Conservation (phyloP, 2,329 filamentous ascomycete species). For the Talaromyces sp. region DNA sequence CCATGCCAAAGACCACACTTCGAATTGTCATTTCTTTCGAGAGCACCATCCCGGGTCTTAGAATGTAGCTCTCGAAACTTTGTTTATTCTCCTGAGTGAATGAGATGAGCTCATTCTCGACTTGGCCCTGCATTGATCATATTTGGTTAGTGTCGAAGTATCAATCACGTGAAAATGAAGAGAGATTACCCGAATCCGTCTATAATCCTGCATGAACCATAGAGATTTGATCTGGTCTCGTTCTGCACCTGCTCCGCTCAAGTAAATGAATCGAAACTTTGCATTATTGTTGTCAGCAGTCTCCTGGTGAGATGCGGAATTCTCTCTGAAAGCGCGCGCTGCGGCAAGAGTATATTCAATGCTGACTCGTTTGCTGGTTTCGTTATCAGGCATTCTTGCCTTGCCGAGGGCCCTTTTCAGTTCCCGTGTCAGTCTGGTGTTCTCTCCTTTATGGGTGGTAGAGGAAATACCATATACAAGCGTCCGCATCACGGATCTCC, state of each 20-base stretch:
- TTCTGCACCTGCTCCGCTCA: conserved; percentile 38
- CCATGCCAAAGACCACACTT: background rate
- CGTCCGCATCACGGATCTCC: background rate
- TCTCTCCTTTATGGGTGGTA: background rate
- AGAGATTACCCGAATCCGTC: conserved; percentile 19
- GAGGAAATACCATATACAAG: background rate
- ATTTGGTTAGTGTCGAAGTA: background rate
- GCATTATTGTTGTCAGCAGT: conserved; percentile 20
- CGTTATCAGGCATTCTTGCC: background rate
- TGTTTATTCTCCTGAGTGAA: background rate
- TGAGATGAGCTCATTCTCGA: background rate
- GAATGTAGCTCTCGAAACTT: background rate
- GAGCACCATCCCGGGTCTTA: background rate
- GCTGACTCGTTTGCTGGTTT: background rate
- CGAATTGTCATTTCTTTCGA: background rate
- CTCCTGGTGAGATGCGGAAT: background rate
- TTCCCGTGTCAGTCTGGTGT: too few relatives aligned
- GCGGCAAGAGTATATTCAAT: background rate
- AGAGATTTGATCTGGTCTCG: conserved; percentile 38
- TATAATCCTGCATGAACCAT: conserved; percentile 33
- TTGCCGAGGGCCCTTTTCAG: background rate
- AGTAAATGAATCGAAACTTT: conserved; percentile 44
- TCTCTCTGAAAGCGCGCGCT: background rate
- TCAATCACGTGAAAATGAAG: background rate
- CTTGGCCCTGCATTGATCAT: background rate